Evolutionary conservation across 805 yeast genomes (phyloP).

Genomic region (Metschnikowia amazonensis): DNA sequence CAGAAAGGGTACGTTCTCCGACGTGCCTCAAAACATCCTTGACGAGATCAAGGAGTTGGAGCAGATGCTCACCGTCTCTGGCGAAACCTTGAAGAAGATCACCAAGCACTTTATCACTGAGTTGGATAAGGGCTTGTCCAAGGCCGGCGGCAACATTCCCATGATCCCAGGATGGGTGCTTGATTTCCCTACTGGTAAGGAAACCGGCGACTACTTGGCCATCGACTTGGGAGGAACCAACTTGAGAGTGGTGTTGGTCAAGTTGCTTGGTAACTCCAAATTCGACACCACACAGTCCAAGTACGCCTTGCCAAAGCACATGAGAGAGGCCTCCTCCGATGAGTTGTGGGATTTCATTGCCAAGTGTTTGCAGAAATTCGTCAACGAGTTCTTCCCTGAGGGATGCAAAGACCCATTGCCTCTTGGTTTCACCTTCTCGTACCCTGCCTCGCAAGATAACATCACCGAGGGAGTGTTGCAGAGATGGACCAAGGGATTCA

Average conservation of each 20-base stretch:
- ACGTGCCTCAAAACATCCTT: slow-evolving; percentile 61
- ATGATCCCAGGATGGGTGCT: slow-evolving; percentile 98
- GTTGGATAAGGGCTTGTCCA: slow-evolving; percentile 74
- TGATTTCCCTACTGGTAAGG: slow-evolving; percentile 89
- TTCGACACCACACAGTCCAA: slow-evolving; percentile 87
- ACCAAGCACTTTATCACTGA: slow-evolving; percentile 75
- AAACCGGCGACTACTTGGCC: slow-evolving; percentile 85
- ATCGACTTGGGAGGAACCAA: slow-evolving; percentile 98
- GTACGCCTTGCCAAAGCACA: slow-evolving; percentile 68
- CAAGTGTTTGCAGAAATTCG: slow-evolving; percentile 66
- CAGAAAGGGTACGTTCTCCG: slow-evolving; percentile 61
- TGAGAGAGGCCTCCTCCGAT: slow-evolving; percentile 76
- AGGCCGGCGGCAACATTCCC: slow-evolving; percentile 82
- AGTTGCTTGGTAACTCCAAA: slow-evolving; percentile 74
- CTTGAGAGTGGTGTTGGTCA: slow-evolving; percentile 85
- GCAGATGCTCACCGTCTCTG: slow-evolving; percentile 56
- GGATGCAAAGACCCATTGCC: slow-evolving; percentile 60
- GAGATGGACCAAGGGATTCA: slow-evolving; percentile 98
- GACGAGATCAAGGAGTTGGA: slow-evolving; percentile 58
- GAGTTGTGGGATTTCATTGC: slow-evolving; percentile 87
- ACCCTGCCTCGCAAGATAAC: slow-evolving; percentile 79
- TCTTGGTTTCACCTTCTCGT: slow-evolving; percentile 92
- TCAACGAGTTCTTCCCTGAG: slow-evolving; percentile 62
- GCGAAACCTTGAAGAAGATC: slow-evolving; percentile 58
- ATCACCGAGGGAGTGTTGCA: slow-evolving; percentile 85